A percentile compares a stretch with the other conserved stretches of the same genome.
Evolutionary conservation across 179 eudicot species (phyloP).

Genomic region (Sideroxylon spinosum): DNA sequence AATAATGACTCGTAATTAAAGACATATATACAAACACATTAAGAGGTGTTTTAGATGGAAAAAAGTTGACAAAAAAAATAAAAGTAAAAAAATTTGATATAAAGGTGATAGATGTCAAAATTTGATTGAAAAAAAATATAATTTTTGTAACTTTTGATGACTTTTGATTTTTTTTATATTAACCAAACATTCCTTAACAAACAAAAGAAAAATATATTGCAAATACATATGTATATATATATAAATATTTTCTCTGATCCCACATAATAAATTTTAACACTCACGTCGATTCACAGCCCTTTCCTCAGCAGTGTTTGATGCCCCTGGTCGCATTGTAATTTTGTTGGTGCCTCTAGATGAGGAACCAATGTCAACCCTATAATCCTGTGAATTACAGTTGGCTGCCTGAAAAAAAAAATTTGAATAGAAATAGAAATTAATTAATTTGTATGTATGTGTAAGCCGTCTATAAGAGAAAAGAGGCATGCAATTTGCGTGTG

Average conservation of each 20-base stretch:
- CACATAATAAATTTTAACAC: constrained; percentile 15
- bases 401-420: constrained; percentile 46
- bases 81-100: too few relatives aligned
- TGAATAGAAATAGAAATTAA: neutral
- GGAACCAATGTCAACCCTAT: constrained; percentile 52
- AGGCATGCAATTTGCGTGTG: too few relatives aligned
- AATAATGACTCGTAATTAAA: neutral
- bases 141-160: too few relatives aligned
- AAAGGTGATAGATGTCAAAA: too few relatives aligned
- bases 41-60: too few relatives aligned
- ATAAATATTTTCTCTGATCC: too few relatives aligned
- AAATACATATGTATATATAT: neutral
- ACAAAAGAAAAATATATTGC: neutral
- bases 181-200: too few relatives aligned
- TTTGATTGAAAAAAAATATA: too few relatives aligned
- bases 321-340: constrained; percentile 32
- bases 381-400: constrained; percentile 35
- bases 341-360: constrained; percentile 53
- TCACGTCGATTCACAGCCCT: constrained; percentile 71
- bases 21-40: neutral
- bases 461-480: neutral
- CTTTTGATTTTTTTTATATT: too few relatives aligned
- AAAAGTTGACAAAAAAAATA: neutral
- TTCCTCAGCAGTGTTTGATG: constrained; percentile 28
- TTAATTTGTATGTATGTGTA: neutral